phyloP scores from a whole-genome alignment of 2,329 filamentous ascomycete species.

The Rosellinia necatrix region DNA sequence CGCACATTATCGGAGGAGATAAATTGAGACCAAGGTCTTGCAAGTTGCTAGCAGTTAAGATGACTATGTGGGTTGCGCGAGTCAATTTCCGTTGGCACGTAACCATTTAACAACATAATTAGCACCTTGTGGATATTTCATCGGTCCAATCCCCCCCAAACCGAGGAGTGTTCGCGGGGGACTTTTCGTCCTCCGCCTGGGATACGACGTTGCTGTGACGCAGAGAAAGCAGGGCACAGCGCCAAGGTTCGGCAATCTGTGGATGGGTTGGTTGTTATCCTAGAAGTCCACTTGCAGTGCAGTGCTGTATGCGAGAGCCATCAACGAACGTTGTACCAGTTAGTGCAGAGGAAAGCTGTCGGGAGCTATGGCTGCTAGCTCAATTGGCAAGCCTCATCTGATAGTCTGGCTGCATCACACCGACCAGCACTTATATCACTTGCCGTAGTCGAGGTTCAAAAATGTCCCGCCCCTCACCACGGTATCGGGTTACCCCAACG shows the following conservation, averaged over 20 bases:
- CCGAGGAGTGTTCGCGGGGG: too few species aligned
- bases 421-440: background rate
- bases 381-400: background rate
- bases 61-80: too few species aligned
- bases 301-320: background rate
- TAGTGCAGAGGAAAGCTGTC: constrained; percentile 21
- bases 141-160: too few species aligned
- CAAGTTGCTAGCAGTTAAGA: too few species aligned
- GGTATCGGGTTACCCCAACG: constrained; percentile 12
- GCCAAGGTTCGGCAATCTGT: constrained; percentile 25
- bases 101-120: background rate
- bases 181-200: too few species aligned
- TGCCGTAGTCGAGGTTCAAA: background rate
- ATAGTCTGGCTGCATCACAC: background rate
- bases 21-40: too few species aligned
- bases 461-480: constrained; percentile 11
- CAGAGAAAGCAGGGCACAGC: constrained; percentile 9
- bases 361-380: background rate
- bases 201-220: constrained; percentile 3
- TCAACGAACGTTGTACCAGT: too few species aligned
- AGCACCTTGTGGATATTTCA: too few species aligned
- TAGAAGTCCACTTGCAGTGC: constrained; percentile 16
- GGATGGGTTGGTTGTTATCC: too few species aligned
- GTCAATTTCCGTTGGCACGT: constrained; percentile 6
- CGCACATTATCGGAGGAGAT: too few species aligned